phyloP scores from a whole-genome alignment of 331 rosid species.

The Acacia pycnantha region DNA sequence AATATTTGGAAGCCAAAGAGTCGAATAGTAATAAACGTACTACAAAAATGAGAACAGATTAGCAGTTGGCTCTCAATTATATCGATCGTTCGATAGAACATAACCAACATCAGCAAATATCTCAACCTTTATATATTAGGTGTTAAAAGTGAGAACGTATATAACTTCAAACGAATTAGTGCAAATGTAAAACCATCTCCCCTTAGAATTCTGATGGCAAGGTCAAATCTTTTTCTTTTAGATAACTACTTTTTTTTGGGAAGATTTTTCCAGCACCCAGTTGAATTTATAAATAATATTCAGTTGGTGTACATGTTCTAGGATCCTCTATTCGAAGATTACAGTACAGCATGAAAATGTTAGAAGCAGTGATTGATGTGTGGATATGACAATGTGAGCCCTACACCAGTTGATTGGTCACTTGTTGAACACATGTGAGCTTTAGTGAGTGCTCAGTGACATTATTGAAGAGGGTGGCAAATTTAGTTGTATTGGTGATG shows the following conservation, averaged over 20 bases:
- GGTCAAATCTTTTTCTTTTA: not conserved
- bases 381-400: constrained; percentile 32
- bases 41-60: not conserved
- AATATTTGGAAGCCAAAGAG: not conserved
- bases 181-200: not conserved
- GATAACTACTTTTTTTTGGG: not conserved
- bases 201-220: not conserved
- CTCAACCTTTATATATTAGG: not conserved
- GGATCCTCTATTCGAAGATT: constrained; percentile 11
- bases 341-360: constrained; percentile 22
- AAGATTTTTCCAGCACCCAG: not conserved
- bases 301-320: not conserved
- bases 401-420: constrained; percentile 18
- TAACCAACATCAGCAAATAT: not conserved
- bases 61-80: not conserved
- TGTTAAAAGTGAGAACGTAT: not conserved
- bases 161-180: not conserved
- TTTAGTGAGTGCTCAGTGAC: constrained; percentile 37
- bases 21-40: not conserved
- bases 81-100: not conserved
- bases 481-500: not conserved
- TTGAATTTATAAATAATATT: constrained; percentile 13
- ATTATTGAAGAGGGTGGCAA: not conserved
- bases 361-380: constrained; percentile 24
- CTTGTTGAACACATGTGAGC: constrained; percentile 25